Evolutionary conservation across 2,329 filamentous ascomycete genomes (phyloP).

Genomic region (Exophiala spinifera): DNA sequence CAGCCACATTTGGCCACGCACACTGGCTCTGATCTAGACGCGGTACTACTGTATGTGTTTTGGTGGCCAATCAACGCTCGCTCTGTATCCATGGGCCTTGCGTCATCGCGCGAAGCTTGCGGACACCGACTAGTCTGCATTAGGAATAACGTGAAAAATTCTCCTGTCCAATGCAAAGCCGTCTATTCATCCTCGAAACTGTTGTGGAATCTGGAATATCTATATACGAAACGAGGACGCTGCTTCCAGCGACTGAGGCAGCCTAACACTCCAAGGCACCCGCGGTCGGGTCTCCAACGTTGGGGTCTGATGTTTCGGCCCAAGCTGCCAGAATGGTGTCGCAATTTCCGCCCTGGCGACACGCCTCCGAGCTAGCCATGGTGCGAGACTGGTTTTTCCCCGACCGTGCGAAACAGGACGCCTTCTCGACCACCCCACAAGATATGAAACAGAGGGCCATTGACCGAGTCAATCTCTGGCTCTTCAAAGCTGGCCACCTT

Average conservation of each 20-base stretch:
- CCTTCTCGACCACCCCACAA: slow-evolving; percentile 13
- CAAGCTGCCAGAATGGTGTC: slow-evolving; percentile 25
- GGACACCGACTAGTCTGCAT: not conserved
- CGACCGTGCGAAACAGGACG: slow-evolving; percentile 20
- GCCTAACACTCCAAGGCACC: not conserved
- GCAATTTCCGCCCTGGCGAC: slow-evolving; percentile 25
- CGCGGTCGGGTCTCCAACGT: not conserved
- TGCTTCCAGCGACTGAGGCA: not conserved
- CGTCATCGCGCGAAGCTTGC: no score
- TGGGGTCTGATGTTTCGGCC: slow-evolving; percentile 28
- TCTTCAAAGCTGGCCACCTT: slow-evolving; percentile 24
- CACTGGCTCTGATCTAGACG: no score
- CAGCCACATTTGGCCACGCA: not conserved
- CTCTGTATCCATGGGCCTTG: no score
- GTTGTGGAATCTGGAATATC: not conserved
- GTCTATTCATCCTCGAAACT: not conserved
- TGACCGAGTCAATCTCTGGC: slow-evolving; percentile 26
- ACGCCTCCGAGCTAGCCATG: slow-evolving; percentile 29
- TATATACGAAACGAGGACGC: not conserved
- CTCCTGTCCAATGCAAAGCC: not conserved
- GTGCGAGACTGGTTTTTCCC: slow-evolving; percentile 30
- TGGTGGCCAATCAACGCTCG: no score
- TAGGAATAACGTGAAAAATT: not conserved
- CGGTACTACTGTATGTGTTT: no score
- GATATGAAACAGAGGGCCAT: slow-evolving; percentile 28